phyloP scores from a whole-genome alignment of 768 basidiomycete genomes.

The Ramaria sp. region DNA sequence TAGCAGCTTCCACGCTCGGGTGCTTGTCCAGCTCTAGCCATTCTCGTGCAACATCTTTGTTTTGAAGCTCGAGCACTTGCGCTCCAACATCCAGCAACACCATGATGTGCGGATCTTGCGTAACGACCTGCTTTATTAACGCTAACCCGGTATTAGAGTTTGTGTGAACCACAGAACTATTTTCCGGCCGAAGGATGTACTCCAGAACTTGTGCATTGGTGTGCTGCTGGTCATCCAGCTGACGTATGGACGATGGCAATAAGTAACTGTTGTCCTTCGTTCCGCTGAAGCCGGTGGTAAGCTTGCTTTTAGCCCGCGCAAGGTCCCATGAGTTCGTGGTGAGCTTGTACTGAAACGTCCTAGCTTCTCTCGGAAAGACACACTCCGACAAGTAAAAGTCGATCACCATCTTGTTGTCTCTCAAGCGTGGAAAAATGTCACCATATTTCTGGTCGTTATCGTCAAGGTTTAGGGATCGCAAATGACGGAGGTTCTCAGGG shows the following conservation, averaged over 20 bases:
- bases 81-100: slow-evolving; percentile 50
- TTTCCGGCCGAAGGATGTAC: slow-evolving; percentile 18
- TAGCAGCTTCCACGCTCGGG: slow-evolving; percentile 24
- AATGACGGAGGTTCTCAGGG: slow-evolving; percentile 20
- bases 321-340: slow-evolving; percentile 44
- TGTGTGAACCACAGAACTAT: slow-evolving; percentile 8
- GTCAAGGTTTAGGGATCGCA: slow-evolving; percentile 33
- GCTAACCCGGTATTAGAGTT: slow-evolving; percentile 6
- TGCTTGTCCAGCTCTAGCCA: slow-evolving; percentile 27
- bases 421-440: slow-evolving; percentile 24
- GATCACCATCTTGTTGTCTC: slow-evolving; percentile 25
- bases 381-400: slow-evolving; percentile 35
- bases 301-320: slow-evolving; percentile 24
- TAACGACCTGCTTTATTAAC: slow-evolving; percentile 25
- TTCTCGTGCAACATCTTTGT: slow-evolving; percentile 25
- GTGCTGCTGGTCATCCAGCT: slow-evolving; percentile 28
- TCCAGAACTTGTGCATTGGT: slow-evolving; percentile 33
- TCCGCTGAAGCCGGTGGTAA: slow-evolving; percentile 43
- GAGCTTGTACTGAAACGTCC: slow-evolving; percentile 36
- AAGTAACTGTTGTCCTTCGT: slow-evolving; percentile 37
- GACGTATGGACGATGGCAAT: slow-evolving; percentile 25
- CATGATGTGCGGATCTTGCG: slow-evolving; percentile 26
- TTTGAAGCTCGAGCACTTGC: slow-evolving; percentile 42
- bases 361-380: slow-evolving; percentile 41
- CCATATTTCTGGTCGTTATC: slow-evolving; percentile 23